Percentiles rank a stretch among this genome's conserved stretches.
Evolutionary conservation across 2,329 filamentous ascomycete species (phyloP).

Genomic region (Penicillium brevicompactum): DNA sequence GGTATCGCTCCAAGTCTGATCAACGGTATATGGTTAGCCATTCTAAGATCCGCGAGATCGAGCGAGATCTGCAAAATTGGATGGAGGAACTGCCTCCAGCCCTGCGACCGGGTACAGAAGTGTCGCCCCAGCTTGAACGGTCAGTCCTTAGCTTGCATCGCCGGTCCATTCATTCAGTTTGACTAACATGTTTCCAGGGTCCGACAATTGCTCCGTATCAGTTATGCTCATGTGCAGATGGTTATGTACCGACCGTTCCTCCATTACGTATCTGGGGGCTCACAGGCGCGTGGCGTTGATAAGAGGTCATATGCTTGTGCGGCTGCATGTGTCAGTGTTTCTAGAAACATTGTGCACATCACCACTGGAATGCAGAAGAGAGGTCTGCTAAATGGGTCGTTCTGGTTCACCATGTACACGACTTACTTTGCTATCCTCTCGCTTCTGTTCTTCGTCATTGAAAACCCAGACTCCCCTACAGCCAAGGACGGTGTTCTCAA

Average conservation of each 20-base stretch:
- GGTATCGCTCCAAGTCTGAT: slow-evolving; percentile 47
- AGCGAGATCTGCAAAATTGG: slow-evolving; percentile 65
- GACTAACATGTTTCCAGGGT: slow-evolving; percentile 28
- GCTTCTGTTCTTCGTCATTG: slow-evolving; percentile 64
- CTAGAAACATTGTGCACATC: slow-evolving; percentile 67
- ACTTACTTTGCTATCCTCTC: slow-evolving; percentile 68
- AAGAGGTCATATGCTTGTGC: slow-evolving; percentile 67
- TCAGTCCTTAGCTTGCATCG: slow-evolving; percentile 45
- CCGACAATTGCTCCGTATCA: slow-evolving; percentile 63
- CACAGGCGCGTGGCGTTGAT: slow-evolving; percentile 55
- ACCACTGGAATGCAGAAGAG: slow-evolving; percentile 65
- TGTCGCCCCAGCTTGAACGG: slow-evolving; percentile 73
- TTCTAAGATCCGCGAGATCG: slow-evolving; percentile 65
- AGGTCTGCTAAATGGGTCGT: slow-evolving; percentile 62
- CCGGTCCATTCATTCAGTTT: neutral
- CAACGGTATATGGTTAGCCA: slow-evolving; percentile 65
- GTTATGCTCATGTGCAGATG: slow-evolving; percentile 66
- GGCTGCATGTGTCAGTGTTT: slow-evolving; percentile 66
- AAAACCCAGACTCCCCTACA: slow-evolving; percentile 63
- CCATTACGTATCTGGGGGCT: slow-evolving; percentile 61
- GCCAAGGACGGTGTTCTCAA: slow-evolving; percentile 73
- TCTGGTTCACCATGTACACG: slow-evolving; percentile 71
- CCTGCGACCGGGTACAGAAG: slow-evolving; percentile 78
- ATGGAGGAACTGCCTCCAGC: slow-evolving; percentile 70
- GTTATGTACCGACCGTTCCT: slow-evolving; percentile 67